Evolutionary conservation across 768 basidiomycete species (phyloP).

Genomic region (Kwoniella dejecticola): DNA sequence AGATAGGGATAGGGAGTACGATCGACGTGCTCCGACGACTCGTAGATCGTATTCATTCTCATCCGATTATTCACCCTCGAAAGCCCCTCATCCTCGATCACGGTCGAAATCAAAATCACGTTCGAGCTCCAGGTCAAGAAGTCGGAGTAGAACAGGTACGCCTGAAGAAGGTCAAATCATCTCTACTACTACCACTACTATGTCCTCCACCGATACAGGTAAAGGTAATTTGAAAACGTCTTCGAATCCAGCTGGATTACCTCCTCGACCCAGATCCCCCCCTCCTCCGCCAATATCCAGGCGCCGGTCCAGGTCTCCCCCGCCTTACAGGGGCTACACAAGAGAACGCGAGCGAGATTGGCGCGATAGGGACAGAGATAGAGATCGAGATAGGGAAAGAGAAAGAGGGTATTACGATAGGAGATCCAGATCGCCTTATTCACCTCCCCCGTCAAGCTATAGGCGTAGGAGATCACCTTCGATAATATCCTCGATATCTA

Average conservation of each 20-base stretch:
- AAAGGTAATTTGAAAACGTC: neutral
- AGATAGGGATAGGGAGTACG: neutral
- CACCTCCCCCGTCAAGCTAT: conserved; percentile 17
- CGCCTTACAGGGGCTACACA: conserved; percentile 13
- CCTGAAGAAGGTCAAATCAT: conserved; percentile 35
- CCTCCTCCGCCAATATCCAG: conserved; percentile 1
- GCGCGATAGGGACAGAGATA: conserved; percentile 15
- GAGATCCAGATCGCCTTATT: conserved; percentile 24
- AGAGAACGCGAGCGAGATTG: conserved; percentile 20
- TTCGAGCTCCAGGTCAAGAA: conserved; percentile 13
- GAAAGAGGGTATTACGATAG: conserved; percentile 10
- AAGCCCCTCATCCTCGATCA: conserved; percentile 10
- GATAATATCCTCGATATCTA: conserved; percentile 8
- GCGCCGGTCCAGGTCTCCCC: conserved; percentile 22
- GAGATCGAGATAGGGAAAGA: conserved; percentile 6
- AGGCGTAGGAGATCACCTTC: conserved; percentile 20
- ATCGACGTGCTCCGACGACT: no score
- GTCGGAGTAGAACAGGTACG: conserved; percentile 17
- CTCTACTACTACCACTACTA: conserved; percentile 5
- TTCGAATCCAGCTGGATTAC: conserved; percentile 10
- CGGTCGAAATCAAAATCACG: conserved; percentile 2
- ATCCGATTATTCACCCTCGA: neutral
- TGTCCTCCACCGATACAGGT: neutral
- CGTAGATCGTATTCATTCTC: conserved; percentile 9
- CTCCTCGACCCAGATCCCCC: conserved; percentile 21